Evolutionary conservation across 345 rosid genomes (phyloP).

Genomic region (Bretschneidera sinensis): DNA sequence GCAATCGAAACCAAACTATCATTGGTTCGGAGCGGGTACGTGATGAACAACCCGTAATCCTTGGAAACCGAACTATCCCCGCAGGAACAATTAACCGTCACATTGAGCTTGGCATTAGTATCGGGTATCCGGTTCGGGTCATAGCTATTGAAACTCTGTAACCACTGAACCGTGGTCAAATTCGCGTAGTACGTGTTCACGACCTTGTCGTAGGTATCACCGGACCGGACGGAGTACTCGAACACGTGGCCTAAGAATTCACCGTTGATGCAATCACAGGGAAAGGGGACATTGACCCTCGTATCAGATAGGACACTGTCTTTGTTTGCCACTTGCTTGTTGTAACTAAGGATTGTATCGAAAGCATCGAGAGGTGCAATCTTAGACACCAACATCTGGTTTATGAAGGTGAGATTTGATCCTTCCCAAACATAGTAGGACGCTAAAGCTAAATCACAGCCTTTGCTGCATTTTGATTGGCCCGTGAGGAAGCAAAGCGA

Average conservation of each 20-base stretch:
- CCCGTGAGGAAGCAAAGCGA: constrained; percentile 20
- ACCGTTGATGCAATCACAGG: constrained; percentile 54
- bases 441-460: constrained; percentile 26
- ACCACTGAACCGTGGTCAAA: constrained; percentile 35
- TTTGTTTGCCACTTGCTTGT: constrained; percentile 25
- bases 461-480: constrained; percentile 39
- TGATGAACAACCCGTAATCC: constrained; percentile 55
- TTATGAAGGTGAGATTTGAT: constrained; percentile 39
- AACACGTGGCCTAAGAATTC: constrained; percentile 50
- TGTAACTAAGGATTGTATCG: constrained; percentile 32
- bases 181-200: constrained; percentile 34
- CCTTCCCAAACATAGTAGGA: constrained; percentile 47
- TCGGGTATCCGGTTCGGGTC: constrained; percentile 32
- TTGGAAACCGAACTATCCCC: constrained; percentile 43
- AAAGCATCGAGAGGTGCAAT: constrained; percentile 14
- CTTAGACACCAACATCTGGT: constrained; percentile 24
- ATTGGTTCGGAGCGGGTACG: constrained; percentile 73
- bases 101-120: constrained; percentile 29
- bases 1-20: constrained; percentile 47
- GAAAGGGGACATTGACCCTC: constrained; percentile 60
- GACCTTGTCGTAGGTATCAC: constrained; percentile 29
- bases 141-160: constrained; percentile 33
- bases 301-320: constrained; percentile 24
- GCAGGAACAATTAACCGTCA: constrained; percentile 72
- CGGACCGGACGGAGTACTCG: constrained; percentile 12